phyloP scores from a whole-genome alignment of 148 eudicot species.

The Selenicereus undatus region DNA sequence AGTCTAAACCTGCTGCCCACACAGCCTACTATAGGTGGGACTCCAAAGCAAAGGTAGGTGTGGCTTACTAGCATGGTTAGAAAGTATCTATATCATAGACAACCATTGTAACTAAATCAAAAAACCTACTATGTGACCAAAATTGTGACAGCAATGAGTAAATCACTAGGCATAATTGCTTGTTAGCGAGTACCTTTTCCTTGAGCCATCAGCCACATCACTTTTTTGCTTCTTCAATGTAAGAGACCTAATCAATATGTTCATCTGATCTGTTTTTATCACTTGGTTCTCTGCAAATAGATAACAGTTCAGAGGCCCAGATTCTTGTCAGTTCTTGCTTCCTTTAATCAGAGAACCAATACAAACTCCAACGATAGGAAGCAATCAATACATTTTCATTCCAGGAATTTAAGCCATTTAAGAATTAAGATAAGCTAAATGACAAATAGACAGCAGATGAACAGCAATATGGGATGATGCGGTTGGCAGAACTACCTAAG shows the following conservation, averaged over 20 bases:
- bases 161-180: background rate
- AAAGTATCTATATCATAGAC: background rate
- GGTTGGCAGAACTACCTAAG: background rate
- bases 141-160: background rate
- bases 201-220: constrained; percentile 54
- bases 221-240: constrained; percentile 67
- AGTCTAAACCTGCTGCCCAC: background rate
- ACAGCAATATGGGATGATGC: background rate
- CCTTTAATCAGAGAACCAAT: background rate
- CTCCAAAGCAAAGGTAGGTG: background rate
- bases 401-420: background rate
- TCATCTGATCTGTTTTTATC: constrained; percentile 82
- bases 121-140: background rate
- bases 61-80: background rate
- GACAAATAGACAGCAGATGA: background rate
- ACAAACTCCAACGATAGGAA: background rate
- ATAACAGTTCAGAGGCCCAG: constrained; percentile 11
- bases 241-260: constrained; percentile 89
- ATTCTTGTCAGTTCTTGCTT: background rate
- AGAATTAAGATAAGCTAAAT: background rate
- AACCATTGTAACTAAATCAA: background rate
- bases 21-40: background rate
- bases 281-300: constrained; percentile 63
- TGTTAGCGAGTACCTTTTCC: constrained; percentile 54
- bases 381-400: background rate